Evolutionary conservation across 1,284 basidiomycete species (phyloP), one percentile per base, ranked within the genome.

Genomic region (Fomes fomentarius): DNA sequence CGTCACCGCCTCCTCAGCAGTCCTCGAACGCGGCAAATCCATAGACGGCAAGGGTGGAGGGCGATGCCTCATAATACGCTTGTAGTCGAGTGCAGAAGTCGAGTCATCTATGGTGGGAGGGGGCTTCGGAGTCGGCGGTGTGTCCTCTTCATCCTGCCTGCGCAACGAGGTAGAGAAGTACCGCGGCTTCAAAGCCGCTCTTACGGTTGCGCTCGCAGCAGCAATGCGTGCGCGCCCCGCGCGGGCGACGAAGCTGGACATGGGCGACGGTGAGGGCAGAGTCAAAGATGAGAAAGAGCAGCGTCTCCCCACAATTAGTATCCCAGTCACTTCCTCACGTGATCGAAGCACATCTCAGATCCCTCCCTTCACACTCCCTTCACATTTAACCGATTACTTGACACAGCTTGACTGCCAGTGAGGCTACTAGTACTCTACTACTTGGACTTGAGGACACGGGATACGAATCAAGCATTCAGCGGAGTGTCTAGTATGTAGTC

Each of bases 11-110:
- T 97, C 94, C 73, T 96, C 94, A 37, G 94, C 94, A 28, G 84
- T 88, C 51, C 89, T 80, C n/a, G 81, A 78, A 40, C 88, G 81
- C 6, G 89, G 89, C 6, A 89, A 67, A 66, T 93, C 91, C 70
- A 85, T 82, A 68, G 84, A 72, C 5, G 89, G 97, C 70, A 84
- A 83, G 67, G 80, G 96, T 69, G 83, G 92, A 51, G 86, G 93
- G 62, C 82, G 82, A 63, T 76, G 81, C 52, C 79, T 79, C 64
- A 94, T 89, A 4, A 79, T 71, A 37, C 70, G 87, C 79, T 96
- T 96, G 83, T 97, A 98, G 74, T 97, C 94, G 62, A 97, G 80
- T 10, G 96, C 96, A 28, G 91, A 94, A 0, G 96, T 98, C 40
- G 91, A 94, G 73, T 96, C 93, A 69, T 93, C 87, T 60, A 95